Percentiles rank a stretch among this genome's conserved stretches.
These are phyloP conservation scores for Butyriboletus loyo DNA, from an alignment of 768 basidiomycete species.

Conservation along the genomic window DNA sequence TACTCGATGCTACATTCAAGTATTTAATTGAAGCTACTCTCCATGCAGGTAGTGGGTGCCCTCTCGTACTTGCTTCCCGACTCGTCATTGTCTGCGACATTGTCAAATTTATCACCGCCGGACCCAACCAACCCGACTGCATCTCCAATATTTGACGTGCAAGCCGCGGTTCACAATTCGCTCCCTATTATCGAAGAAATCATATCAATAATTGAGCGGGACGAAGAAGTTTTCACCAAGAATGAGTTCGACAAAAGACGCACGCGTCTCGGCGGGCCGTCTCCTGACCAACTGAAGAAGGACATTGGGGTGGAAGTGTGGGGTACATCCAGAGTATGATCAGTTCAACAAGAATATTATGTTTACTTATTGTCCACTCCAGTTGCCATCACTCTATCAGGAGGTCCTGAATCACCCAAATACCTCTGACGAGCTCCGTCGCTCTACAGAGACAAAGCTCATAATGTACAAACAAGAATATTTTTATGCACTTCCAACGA, in stretches of 20 bases:
- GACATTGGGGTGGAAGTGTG: constrained; percentile 69
- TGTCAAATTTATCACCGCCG: constrained; percentile 68
- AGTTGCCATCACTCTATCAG: constrained; percentile 72
- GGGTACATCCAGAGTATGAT: constrained; percentile 54
- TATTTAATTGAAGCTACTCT: neutral
- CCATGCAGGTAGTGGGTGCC: constrained; percentile 57
- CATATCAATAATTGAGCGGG: constrained; percentile 54
- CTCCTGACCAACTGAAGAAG: constrained; percentile 53
- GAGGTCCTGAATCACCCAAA: constrained; percentile 80
- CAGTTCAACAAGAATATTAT: neutral
- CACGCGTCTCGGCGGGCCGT: constrained; percentile 67
- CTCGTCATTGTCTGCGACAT: constrained; percentile 57
- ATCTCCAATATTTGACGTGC: constrained; percentile 54
- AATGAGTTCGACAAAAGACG: constrained; percentile 77
- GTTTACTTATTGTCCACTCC: constrained; percentile 10
- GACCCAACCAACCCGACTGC: constrained; percentile 72
- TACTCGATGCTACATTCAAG: neutral
- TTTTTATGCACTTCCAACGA: constrained; percentile 56
- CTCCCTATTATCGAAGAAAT: constrained; percentile 75
- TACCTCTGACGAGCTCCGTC: constrained; percentile 77
- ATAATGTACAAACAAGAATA: constrained; percentile 60
- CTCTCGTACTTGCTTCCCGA: constrained; percentile 72
- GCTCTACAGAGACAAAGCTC: constrained; percentile 71
- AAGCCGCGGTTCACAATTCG: constrained; percentile 64
- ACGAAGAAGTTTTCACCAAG: constrained; percentile 55